Percentiles rank a stretch among this genome's conserved stretches.
phyloP scores from a whole-genome alignment of 257 asterid genomes.

The Penstemon eatonii region DNA sequence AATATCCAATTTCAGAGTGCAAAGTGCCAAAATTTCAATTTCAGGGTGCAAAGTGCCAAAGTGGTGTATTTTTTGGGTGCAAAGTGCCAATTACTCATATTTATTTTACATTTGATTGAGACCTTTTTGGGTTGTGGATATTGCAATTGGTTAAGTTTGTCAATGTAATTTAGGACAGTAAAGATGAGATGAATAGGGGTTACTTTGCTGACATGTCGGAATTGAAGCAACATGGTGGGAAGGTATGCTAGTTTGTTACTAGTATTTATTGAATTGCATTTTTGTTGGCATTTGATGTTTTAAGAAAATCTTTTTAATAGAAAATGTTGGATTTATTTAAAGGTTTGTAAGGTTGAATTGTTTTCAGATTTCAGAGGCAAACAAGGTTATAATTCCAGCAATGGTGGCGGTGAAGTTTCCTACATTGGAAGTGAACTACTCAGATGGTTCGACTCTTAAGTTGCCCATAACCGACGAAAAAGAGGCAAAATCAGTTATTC shows the following conservation, averaged over 20 bases:
- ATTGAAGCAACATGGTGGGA: slow-evolving; percentile 80
- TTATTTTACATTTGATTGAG: not conserved
- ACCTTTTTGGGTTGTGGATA: slow-evolving; percentile 1
- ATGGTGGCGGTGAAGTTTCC: slow-evolving; percentile 81
- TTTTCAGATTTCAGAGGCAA: slow-evolving; percentile 70
- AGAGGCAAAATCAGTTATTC: slow-evolving; percentile 34
- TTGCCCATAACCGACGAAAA: slow-evolving; percentile 51
- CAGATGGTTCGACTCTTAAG: slow-evolving; percentile 56
- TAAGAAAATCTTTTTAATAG: not conserved
- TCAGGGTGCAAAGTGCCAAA: too few species aligned
- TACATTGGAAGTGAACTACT: slow-evolving; percentile 52
- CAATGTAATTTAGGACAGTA: slow-evolving; percentile 72
- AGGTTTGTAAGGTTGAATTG: slow-evolving; percentile 9
- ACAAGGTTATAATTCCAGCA: slow-evolving; percentile 73
- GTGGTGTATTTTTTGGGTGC: too few species aligned
- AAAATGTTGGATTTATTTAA: not conserved
- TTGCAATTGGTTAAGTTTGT: slow-evolving; percentile 23
- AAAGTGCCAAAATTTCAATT: too few species aligned
- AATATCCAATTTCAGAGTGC: too few species aligned
- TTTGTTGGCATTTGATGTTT: not conserved
- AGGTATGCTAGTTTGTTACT: slow-evolving; percentile 44
- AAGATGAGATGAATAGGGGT: slow-evolving; percentile 86
- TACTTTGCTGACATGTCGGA: slow-evolving; percentile 80
- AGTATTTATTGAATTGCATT: not conserved
- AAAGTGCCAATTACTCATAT: not conserved